phyloP scores from a whole-genome alignment of 2,329 filamentous ascomycete genomes.

The Emmonsiellopsis sp. region DNA sequence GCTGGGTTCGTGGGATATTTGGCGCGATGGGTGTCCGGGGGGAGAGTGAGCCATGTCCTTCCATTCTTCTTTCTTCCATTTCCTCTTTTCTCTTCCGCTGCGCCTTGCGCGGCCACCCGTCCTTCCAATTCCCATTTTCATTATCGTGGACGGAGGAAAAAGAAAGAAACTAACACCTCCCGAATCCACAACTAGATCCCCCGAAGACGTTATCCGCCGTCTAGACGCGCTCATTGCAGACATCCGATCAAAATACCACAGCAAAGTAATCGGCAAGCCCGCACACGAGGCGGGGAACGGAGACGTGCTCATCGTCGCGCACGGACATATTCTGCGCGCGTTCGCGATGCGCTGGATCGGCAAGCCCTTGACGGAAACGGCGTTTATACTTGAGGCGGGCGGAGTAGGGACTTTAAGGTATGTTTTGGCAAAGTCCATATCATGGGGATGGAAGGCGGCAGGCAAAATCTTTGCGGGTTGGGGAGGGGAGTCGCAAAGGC shows the following conservation, averaged over 20 bases:
- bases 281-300: slow-evolving; percentile 39
- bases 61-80: not conserved
- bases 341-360: slow-evolving; percentile 82
- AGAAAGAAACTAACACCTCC: not conserved
- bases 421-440: slow-evolving; percentile 13
- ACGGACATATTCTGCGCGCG: slow-evolving; percentile 80
- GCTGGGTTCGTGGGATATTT: slow-evolving; percentile 63
- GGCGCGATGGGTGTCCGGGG: slow-evolving; percentile 76
- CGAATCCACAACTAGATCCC: slow-evolving; percentile 42
- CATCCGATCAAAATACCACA: slow-evolving; percentile 59
- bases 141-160: not conserved
- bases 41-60: slow-evolving; percentile 58
- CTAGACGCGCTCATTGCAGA: slow-evolving; percentile 69
- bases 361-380: slow-evolving; percentile 63
- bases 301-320: slow-evolving; percentile 73
- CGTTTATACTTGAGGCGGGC: slow-evolving; percentile 80
- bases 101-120: too few species aligned
- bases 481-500: not conserved
- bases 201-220: slow-evolving; percentile 61
- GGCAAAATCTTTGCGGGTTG: not conserved
- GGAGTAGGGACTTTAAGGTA: slow-evolving; percentile 72
- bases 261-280: slow-evolving; percentile 50
- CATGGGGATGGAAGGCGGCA: not conserved
- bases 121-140: not conserved
- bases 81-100: too few species aligned